Evolutionary conservation across 352 stramenopile species (phyloP).

Genomic region (Phytophthora brassicae): DNA sequence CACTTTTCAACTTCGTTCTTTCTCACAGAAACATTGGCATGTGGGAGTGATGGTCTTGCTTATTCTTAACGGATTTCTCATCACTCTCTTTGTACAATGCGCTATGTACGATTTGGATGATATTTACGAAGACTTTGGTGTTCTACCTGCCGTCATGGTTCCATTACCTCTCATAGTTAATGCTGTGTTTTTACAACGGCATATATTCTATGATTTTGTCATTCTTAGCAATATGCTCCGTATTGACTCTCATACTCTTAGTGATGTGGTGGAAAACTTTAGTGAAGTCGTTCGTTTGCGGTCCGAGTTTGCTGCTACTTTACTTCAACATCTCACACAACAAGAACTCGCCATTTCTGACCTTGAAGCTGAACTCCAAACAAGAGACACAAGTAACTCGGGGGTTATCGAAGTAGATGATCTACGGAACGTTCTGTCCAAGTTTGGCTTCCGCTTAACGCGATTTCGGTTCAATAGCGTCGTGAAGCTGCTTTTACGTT

Average conservation of each 20-base stretch:
- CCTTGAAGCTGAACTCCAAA: constrained; percentile 35
- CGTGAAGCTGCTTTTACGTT: constrained; percentile 51
- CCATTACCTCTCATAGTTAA: constrained; percentile 50
- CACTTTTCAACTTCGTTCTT: constrained; percentile 36
- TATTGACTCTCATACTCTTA: constrained; percentile 51
- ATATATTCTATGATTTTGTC: constrained; percentile 65
- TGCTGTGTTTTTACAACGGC: constrained; percentile 46
- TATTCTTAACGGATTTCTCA: constrained; percentile 68
- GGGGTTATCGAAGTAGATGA: constrained; percentile 47
- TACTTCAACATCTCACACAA: constrained; percentile 30
- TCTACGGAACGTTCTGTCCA: constrained; percentile 39
- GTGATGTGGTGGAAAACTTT: constrained; percentile 63
- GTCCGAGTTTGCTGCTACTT: constrained; percentile 42
- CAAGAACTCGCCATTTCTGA: constrained; percentile 29
- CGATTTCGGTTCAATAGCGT: constrained; percentile 67
- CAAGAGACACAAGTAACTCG: constrained; percentile 21
- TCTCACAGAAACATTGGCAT: constrained; percentile 67
- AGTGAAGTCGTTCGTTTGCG: constrained; percentile 51
- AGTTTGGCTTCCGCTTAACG: constrained; percentile 51
- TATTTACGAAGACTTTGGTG: constrained; percentile 36
- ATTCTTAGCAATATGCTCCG: constrained; percentile 52
- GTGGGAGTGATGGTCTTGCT: constrained; percentile 56
- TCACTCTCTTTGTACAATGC: constrained; percentile 58
- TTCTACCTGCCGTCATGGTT: constrained; percentile 34
- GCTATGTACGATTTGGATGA: constrained; percentile 47